These are phyloP conservation scores for Trametes cinnabarina DNA, from an alignment of 768 basidiomycete genomes.

Conservation along the genomic window DNA sequence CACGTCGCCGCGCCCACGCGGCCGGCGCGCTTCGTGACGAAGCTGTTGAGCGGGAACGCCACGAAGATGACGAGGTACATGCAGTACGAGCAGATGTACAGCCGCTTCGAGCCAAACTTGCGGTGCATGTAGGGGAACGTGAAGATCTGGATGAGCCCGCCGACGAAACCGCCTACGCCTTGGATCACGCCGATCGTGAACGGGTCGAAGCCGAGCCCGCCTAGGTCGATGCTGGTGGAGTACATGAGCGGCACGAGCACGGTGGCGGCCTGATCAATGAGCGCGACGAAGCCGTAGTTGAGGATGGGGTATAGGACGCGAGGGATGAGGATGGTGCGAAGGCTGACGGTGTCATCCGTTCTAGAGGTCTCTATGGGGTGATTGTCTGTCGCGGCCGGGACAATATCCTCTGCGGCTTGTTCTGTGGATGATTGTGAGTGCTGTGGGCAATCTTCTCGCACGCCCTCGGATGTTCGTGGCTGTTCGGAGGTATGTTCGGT, in stretches of 20 bases:
- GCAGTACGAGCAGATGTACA: slow-evolving; percentile 30
- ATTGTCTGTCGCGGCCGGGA: not conserved
- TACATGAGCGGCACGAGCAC: slow-evolving; percentile 41
- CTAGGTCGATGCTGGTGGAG: slow-evolving; percentile 35
- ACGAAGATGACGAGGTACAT: slow-evolving; percentile 32
- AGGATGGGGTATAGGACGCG: slow-evolving; percentile 33
- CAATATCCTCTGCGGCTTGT: not conserved
- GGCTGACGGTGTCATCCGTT: slow-evolving; percentile 1
- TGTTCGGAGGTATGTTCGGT: not conserved
- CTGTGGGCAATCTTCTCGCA: not conserved
- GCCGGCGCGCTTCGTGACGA: slow-evolving; percentile 25
- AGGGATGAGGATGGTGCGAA: slow-evolving; percentile 30
- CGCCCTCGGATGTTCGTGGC: not conserved
- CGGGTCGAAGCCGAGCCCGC: slow-evolving; percentile 38
- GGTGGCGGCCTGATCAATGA: slow-evolving; percentile 34
- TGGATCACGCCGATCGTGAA: slow-evolving; percentile 38
- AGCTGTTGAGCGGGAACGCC: slow-evolving; percentile 33
- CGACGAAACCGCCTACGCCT: slow-evolving; percentile 33
- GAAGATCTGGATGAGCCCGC: slow-evolving; percentile 33
- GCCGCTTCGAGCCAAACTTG: slow-evolving; percentile 31
- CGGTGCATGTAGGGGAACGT: slow-evolving; percentile 33
- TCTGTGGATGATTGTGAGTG: not conserved
- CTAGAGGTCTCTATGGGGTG: not conserved
- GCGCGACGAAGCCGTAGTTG: slow-evolving; percentile 39
- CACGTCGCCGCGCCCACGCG: slow-evolving; percentile 29